Conservation (phyloP, 2,329 filamentous ascomycete species). For the Fusarium tricinctum region DNA sequence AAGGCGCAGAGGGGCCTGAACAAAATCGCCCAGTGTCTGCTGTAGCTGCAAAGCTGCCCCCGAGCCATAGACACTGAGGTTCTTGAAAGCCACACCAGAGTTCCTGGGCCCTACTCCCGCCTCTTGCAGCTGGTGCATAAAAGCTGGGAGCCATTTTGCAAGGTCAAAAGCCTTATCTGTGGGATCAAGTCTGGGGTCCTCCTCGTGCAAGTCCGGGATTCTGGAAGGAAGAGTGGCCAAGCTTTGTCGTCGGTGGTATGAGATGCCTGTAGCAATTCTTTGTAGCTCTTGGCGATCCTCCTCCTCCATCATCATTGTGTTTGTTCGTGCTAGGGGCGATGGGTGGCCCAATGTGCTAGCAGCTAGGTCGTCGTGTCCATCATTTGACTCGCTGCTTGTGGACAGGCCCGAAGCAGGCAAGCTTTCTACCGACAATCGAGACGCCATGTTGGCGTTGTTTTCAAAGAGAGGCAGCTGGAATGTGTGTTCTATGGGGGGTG, state of each 20-base stretch:
- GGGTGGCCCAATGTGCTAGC: conserved; percentile 6
- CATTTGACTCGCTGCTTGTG: conserved; percentile 2
- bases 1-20: conserved; percentile 5
- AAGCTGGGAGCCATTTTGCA: conserved; percentile 29
- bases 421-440: conserved; percentile 10
- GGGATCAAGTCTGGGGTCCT: conserved; percentile 16
- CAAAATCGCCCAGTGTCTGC: conserved; percentile 55
- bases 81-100: conserved; percentile 58
- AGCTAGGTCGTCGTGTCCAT: background rate
- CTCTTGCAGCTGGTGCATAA: conserved; percentile 11
- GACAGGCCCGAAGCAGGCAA: background rate
- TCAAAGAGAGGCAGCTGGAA: background rate
- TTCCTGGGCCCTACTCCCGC: conserved; percentile 15
- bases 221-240: background rate
- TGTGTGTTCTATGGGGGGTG: background rate
- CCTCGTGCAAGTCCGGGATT: conserved; percentile 1
- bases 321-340: conserved; percentile 4
- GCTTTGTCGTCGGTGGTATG: conserved; percentile 17
- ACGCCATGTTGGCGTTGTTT: conserved; percentile 7
- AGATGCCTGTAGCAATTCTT: conserved; percentile 29
- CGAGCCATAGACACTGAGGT: conserved; percentile 59
- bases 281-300: conserved; percentile 23
- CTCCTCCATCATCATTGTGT: conserved; percentile 26
- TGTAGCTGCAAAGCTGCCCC: conserved; percentile 55
- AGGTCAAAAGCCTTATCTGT: conserved; percentile 27